phyloP scores from a whole-genome alignment of 1,139 yeast genomes.

The Geotrichum phurueaensis region DNA sequence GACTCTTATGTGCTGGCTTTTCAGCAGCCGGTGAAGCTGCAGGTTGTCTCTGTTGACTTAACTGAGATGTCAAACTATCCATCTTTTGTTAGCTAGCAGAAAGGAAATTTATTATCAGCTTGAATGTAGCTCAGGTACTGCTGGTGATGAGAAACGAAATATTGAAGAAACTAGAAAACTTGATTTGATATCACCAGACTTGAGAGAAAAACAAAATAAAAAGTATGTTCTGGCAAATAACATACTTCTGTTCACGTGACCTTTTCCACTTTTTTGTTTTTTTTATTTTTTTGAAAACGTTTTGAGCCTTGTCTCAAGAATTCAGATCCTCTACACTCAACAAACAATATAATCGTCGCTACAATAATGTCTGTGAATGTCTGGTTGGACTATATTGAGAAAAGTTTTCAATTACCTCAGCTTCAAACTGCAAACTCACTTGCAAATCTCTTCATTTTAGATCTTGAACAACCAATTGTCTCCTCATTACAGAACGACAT shows the following conservation, averaged over 20 bases:
- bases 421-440: constrained; percentile 19
- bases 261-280: too few relatives aligned
- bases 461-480: constrained; percentile 29
- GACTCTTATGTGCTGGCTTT: neutral
- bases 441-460: constrained; percentile 27
- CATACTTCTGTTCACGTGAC: neutral
- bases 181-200: neutral
- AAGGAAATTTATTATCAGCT: neutral
- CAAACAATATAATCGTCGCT: neutral
- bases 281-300: neutral
- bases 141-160: neutral
- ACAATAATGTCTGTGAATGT: constrained; percentile 24
- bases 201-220: neutral
- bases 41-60: constrained; percentile 3
- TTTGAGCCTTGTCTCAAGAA: too few relatives aligned
- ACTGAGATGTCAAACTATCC: neutral
- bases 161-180: neutral
- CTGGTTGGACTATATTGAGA: constrained; percentile 25
- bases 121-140: neutral
- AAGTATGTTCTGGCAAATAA: neutral
- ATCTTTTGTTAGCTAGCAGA: neutral
- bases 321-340: neutral
- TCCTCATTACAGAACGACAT: constrained; percentile 34
- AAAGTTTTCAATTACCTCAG: constrained; percentile 14
- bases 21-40: neutral